These are phyloP conservation scores for Trichoderma gamsii DNA, from an alignment of 495 filamentous ascomycete species.

Conservation along the genomic window DNA sequence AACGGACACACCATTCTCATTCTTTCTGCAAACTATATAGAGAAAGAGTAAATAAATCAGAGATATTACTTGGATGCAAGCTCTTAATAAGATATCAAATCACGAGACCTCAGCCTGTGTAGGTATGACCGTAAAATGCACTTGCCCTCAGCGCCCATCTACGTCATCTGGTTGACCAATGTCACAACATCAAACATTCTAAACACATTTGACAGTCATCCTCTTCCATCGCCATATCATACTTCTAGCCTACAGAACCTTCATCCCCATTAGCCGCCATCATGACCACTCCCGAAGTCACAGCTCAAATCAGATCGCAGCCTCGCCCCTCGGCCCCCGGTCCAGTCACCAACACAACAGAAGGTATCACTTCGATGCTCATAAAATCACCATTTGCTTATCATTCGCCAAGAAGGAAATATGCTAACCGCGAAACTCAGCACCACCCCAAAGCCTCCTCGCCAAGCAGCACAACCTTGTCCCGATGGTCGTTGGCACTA, in stretches of 20 bases:
- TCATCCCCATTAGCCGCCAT: not conserved
- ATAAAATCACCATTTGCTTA: not conserved
- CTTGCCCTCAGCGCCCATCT: not conserved
- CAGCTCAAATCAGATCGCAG: not conserved
- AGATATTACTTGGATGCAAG: not conserved
- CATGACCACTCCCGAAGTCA: constrained; percentile 1
- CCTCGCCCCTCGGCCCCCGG: not conserved
- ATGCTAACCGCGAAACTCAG: not conserved
- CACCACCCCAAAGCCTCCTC: not conserved
- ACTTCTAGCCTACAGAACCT: too few species aligned
- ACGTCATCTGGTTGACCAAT: not conserved
- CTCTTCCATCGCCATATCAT: too few species aligned
- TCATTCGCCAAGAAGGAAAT: not conserved
- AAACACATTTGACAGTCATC: too few species aligned
- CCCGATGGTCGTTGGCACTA: not conserved
- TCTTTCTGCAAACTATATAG: too few species aligned
- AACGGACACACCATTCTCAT: too few species aligned
- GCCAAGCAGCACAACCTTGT: not conserved
- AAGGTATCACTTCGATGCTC: not conserved
- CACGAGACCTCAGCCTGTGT: not conserved
- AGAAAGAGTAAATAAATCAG: not conserved
- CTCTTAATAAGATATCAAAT: not conserved
- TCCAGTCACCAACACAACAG: not conserved
- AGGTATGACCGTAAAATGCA: not conserved
- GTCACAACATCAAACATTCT: not conserved